Conservation (phyloP, 192 early-diverging fungal genomes). For the Funneliformis mosseae region DNA sequence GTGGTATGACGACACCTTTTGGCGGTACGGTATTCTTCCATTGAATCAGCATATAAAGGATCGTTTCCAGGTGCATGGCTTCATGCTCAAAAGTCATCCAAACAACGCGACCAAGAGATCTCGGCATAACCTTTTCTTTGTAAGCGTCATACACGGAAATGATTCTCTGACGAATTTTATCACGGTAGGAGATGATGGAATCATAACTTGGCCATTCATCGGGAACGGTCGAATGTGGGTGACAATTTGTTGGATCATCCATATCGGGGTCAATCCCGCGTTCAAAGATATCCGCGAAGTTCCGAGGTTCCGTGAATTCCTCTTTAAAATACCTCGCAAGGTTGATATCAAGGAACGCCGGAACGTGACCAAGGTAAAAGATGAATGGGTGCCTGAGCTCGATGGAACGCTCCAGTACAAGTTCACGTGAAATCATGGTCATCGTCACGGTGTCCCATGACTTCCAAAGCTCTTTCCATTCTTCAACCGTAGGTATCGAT, state of each 20-base stretch:
- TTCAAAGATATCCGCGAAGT: constrained; percentile 84
- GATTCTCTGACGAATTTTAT: constrained; percentile 62
- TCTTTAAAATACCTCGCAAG: constrained; percentile 49
- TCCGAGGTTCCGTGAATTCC: constrained; percentile 59
- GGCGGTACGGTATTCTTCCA: constrained; percentile 54
- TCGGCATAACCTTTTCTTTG: constrained; percentile 32
- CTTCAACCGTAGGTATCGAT: constrained; percentile 61
- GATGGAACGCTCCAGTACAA: constrained; percentile 73
- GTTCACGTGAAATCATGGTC: constrained; percentile 59
- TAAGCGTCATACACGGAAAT: constrained; percentile 46
- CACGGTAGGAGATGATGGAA: constrained; percentile 67
- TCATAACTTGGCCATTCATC: constrained; percentile 72
- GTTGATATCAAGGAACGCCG: constrained; percentile 69
- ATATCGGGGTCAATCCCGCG: constrained; percentile 93
- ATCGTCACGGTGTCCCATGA: constrained; percentile 75
- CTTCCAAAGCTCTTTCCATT: constrained; percentile 83
- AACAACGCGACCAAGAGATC: constrained; percentile 59
- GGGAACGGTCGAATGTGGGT: constrained; percentile 75
- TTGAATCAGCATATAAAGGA: constrained; percentile 90
- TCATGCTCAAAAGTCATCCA: constrained; percentile 95
- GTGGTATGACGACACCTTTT: constrained; percentile 42
- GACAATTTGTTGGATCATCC: constrained; percentile 70
- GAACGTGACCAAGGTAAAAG: constrained; percentile 89
- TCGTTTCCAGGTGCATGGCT: constrained; percentile 90
- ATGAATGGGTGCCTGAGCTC: constrained; percentile 84